Evolutionary conservation across 164 flowering plant species (phyloP).

Genomic region (Platanus orientalis): DNA sequence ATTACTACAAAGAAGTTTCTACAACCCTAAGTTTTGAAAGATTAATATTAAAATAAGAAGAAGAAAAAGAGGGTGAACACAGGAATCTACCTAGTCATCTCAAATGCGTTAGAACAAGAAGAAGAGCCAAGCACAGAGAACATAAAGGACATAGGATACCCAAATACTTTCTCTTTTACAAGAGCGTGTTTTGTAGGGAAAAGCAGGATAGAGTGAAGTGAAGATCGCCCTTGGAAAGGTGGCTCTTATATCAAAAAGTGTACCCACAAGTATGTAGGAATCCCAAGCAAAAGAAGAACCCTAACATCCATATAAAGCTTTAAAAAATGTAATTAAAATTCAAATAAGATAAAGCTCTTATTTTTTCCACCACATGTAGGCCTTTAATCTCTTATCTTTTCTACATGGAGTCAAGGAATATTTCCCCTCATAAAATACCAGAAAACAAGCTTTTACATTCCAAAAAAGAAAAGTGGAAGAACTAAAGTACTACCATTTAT

Average conservation of each 20-base stretch:
- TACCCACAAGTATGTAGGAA: conserved; percentile 46
- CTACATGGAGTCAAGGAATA: conserved; percentile 26
- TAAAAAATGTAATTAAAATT: conserved; percentile 13
- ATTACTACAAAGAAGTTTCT: no score
- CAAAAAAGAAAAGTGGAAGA: conserved; percentile 7
- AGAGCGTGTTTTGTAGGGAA: conserved; percentile 43
- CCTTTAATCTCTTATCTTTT: conserved; percentile 22
- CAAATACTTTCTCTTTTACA: conserved; percentile 27
- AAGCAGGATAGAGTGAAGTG: conserved; percentile 6
- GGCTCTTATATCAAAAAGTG: conserved; percentile 30
- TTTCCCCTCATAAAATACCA: conserved; percentile 16
- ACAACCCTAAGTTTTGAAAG: no score
- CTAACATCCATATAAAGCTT: conserved; percentile 35
- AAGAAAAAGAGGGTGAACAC: not conserved
- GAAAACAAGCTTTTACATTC: not conserved
- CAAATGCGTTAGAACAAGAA: not conserved
- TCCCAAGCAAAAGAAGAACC: conserved; percentile 43
- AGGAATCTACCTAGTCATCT: conserved; percentile 6
- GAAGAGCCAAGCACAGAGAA: conserved; percentile 15
- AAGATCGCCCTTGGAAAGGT: conserved; percentile 22
- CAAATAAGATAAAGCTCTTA: not conserved
- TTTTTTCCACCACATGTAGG: conserved; percentile 39
- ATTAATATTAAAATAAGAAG: no score
- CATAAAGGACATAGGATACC: conserved; percentile 50
- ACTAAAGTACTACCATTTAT: not conserved